Base-by-base conservation (phyloP, 1,139 yeast species). In the Suhomyces coccinellae region DNA sequence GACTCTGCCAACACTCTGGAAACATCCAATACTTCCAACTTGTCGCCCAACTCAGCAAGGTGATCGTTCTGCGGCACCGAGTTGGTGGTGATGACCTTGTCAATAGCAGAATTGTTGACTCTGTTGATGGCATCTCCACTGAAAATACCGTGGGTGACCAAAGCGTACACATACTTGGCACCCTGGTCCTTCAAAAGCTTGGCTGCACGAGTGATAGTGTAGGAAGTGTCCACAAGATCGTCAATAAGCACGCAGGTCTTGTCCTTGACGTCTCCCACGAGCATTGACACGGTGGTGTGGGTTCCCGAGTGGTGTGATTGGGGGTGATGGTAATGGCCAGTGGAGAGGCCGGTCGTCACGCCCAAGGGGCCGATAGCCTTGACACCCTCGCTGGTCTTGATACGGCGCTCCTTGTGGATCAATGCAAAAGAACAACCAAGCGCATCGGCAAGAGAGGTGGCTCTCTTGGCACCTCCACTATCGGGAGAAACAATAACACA, bases 391-490 rank as follows among this genome's bases (percentile, higher is more conserved):
- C 31, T 38, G 33, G 40, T 38, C 29, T 40, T 74, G 39, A 83
- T 80, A 51, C 96, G 76, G 61, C 97, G 78, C 62, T 95, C 99
- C 66, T 95, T 95, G 69, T 95, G 98, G 55, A 95, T 90, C 63
- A 95, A 75, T 0, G 99, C 99, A 73, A 95, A 91, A 29, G 91
- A 79, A 71, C 95, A 80, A 16, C 90, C 93, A 49, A 95, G 71
- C 0, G 87, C 80, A 66, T 93, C 99, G 2, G 99, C 99, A 51
- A 93, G 79, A 1, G 93, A 85, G 1, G 97, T 87, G 29, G 99
- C 98, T 52, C 98, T 75, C 63, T 93, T 93, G 41, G 98, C 98
- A 50, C 98, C 99, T 59, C 98, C 98, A 40, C 97, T 91, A 67
- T 91, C 97, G 0, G 97, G 97, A 1, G 96, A 87, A 27, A 91